Conservation (phyloP, 495 filamentous ascomycete species). For the Copromyces sp. region DNA sequence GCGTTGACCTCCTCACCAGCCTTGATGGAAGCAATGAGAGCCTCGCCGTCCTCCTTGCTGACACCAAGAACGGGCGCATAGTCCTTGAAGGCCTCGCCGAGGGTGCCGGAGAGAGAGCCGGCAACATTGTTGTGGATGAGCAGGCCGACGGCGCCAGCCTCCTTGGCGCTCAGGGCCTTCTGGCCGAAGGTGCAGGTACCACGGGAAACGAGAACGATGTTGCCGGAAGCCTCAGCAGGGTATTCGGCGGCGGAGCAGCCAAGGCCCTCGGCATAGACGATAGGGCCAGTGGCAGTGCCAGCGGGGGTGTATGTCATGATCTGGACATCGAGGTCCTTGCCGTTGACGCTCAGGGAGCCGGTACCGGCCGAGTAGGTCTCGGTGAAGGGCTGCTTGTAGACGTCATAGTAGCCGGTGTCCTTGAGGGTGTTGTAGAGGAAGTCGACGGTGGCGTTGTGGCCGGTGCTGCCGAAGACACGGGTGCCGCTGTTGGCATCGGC, state of each 20-base stretch:
- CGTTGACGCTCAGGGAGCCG: constrained; percentile 27
- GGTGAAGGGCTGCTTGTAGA: constrained; percentile 48
- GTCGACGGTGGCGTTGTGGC: constrained; percentile 55
- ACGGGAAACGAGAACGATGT: constrained; percentile 52
- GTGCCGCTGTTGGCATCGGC: constrained; percentile 30
- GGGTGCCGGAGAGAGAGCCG: constrained; percentile 42
- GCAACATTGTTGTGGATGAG: constrained; percentile 58
- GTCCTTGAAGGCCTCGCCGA: constrained; percentile 39
- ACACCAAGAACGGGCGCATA: constrained; percentile 47
- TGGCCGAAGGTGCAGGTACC: constrained; percentile 51
- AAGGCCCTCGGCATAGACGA: constrained; percentile 42
- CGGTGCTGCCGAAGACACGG: constrained; percentile 49
- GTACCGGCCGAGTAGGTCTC: constrained; percentile 25
- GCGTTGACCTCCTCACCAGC: constrained; percentile 20
- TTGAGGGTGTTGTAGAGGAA: constrained; percentile 46
- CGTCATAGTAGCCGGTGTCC: constrained; percentile 45
- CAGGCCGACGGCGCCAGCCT: constrained; percentile 46
- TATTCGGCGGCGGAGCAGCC: constrained; percentile 50
- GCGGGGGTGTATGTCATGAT: constrained; percentile 33
- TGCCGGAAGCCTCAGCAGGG: constrained; percentile 42
- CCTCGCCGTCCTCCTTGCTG: constrained; percentile 39
- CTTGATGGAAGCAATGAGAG: constrained; percentile 31
- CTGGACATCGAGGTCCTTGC: constrained; percentile 11
- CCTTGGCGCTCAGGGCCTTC: constrained; percentile 50
- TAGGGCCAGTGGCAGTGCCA: constrained; percentile 31